These are phyloP conservation scores for Spathaspora passalidarum DNA, from an alignment of 805 yeast species.

Conservation along the genomic window DNA sequence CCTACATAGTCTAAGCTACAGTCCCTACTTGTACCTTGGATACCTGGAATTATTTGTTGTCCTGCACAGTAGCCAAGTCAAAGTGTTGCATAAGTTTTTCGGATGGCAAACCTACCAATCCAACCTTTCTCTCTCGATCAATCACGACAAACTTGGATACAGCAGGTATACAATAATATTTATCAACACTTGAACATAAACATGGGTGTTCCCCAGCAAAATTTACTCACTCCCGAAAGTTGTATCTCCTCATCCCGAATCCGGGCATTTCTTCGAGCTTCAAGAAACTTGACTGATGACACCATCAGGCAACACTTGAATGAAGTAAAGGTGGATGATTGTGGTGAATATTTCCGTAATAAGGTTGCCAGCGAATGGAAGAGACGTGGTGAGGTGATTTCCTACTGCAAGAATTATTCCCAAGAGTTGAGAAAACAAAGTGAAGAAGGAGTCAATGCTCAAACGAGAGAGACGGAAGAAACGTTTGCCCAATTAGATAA, in stretches of 20 bases:
- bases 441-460: not conserved
- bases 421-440: constrained; percentile 17
- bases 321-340: constrained; percentile 20
- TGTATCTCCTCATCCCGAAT: constrained; percentile 33
- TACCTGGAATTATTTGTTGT: no score
- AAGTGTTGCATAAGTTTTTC: no score
- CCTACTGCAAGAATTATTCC: constrained; percentile 30
- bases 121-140: no score
- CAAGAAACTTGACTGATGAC: constrained; percentile 41
- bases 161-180: no score
- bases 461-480: not conserved
- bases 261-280: constrained; percentile 36
- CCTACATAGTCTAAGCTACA: no score
- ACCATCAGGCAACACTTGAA: constrained; percentile 36
- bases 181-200: no score
- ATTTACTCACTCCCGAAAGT: constrained; percentile 26
- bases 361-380: constrained; percentile 37
- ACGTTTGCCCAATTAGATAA: constrained; percentile 5
- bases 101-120: no score
- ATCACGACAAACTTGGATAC: no score
- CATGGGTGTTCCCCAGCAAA: not conserved
- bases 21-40: no score
- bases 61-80: no score
- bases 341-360: constrained; percentile 26
- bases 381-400: constrained; percentile 25